phyloP scores from a whole-genome alignment of 2,329 filamentous ascomycete species.

The Periconia macrospinosa region DNA sequence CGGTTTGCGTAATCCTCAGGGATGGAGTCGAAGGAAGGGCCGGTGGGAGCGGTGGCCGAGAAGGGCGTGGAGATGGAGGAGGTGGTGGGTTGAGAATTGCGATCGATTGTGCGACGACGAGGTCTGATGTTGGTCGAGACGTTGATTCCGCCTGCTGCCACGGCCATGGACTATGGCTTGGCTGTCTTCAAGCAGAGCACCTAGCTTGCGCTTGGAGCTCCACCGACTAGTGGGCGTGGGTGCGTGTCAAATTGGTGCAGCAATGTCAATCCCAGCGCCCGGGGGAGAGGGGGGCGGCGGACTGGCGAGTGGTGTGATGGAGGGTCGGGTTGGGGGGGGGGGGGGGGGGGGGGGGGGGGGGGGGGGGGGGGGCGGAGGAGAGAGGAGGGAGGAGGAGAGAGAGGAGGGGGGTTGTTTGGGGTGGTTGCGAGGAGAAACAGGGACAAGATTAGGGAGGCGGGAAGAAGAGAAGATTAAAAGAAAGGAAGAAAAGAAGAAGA shows the following conservation, averaged over 20 bases:
- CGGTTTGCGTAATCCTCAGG: slow-evolving; percentile 21
- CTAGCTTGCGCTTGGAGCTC: neutral
- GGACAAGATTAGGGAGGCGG: too few relatives aligned
- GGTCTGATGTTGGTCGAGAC: slow-evolving; percentile 5
- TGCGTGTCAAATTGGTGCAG: neutral
- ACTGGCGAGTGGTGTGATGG: neutral
- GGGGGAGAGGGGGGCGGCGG: neutral
- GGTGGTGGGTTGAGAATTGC: slow-evolving; percentile 10
- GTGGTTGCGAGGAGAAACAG: neutral
- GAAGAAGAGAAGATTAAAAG: neutral
- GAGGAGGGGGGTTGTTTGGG: neutral
- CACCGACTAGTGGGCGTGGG: neutral
- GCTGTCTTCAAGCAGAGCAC: neutral
- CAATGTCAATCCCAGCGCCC: neutral
- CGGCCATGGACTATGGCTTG: neutral
- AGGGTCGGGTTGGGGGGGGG: neutral
- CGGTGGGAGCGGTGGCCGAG: slow-evolving; percentile 18
- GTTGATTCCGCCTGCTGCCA: neutral
- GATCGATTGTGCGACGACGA: slow-evolving; percentile 14
- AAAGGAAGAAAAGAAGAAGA: too few relatives aligned
- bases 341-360: too few relatives aligned
- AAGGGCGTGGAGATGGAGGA: slow-evolving; percentile 16
- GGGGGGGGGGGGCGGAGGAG: neutral
- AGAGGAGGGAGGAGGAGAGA: neutral
- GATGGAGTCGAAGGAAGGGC: slow-evolving; percentile 19